Percentiles rank a stretch among this genome's conserved stretches.
Evolutionary conservation across 2,329 filamentous ascomycete species (phyloP).

Genomic region (Stagonosporopsis rhizophila): DNA sequence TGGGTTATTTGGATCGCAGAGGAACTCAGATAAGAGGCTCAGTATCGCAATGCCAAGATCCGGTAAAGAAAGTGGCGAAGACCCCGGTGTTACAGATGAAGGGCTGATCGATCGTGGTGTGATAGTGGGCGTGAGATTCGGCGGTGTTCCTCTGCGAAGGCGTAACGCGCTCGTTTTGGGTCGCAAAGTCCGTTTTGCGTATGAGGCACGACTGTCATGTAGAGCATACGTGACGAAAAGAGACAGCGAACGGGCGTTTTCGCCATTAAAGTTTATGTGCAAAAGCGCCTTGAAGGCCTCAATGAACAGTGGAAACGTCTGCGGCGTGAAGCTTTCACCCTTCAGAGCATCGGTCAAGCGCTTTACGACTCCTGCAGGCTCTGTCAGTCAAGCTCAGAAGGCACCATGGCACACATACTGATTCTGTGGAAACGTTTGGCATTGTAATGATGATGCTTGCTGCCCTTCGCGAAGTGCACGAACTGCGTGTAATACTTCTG

Average conservation of each 20-base stretch:
- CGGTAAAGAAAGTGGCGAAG: constrained; percentile 60
- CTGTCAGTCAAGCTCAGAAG: constrained; percentile 26
- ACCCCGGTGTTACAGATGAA: constrained; percentile 24
- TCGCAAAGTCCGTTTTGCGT: constrained; percentile 44
- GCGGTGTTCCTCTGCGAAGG: constrained; percentile 38
- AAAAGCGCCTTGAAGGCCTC: constrained; percentile 80
- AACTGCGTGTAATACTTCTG: constrained; percentile 95
- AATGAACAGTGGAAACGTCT: constrained; percentile 78
- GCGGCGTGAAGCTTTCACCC: constrained; percentile 75
- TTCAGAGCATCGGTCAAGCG: constrained; percentile 90
- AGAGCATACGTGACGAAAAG: constrained; percentile 93
- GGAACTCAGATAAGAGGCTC: constrained; percentile 75
- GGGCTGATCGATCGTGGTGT: constrained; percentile 45
- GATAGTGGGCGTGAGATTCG: constrained; percentile 35
- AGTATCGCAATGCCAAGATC: constrained; percentile 78
- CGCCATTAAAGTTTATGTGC: constrained; percentile 79
- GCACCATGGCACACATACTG: constrained; percentile 65
- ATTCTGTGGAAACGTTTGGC: constrained; percentile 85
- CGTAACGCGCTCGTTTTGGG: constrained; percentile 44
- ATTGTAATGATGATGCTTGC: constrained; percentile 93
- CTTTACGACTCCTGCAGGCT: constrained; percentile 77
- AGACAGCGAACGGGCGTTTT: constrained; percentile 84
- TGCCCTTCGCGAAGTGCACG: constrained; percentile 82
- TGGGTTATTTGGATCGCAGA: constrained; percentile 75
- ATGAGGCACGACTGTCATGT: constrained; percentile 65